A percentile compares a stretch with the other conserved stretches of the same genome.
phyloP scores from a whole-genome alignment of 257 asterid genomes.

The Handroanthus guayacan region DNA sequence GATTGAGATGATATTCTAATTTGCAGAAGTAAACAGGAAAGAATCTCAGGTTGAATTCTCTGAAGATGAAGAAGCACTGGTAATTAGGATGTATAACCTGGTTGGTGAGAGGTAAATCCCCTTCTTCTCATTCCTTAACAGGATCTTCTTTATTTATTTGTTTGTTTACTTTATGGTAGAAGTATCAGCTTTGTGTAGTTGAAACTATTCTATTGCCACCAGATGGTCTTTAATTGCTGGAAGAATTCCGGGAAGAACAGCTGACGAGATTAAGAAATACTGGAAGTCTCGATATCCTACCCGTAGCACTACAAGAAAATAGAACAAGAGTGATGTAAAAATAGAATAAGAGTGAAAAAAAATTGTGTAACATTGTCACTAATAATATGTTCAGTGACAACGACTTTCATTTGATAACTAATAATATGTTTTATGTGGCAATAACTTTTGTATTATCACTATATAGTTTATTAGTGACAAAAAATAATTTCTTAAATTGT shows the following conservation, averaged over 20 bases:
- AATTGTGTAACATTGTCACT: too few species aligned
- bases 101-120: constrained; percentile 39
- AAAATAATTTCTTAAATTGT: too few species aligned
- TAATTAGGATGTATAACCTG: constrained; percentile 44
- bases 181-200: background rate
- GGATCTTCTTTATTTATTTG: background rate
- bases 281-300: constrained; percentile 41
- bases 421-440: too few species aligned
- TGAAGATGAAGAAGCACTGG: constrained; percentile 36
- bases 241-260: constrained; percentile 57
- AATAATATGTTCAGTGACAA: too few species aligned
- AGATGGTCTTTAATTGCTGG: constrained; percentile 57
- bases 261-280: constrained; percentile 48
- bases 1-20: background rate
- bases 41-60: constrained; percentile 29
- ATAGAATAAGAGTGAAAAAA: too few species aligned
- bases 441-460: too few species aligned
- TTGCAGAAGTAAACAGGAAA: constrained; percentile 32
- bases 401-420: too few species aligned
- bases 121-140: background rate
- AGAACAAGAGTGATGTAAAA: background rate
- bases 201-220: background rate
- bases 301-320: background rate
- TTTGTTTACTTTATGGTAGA: background rate
- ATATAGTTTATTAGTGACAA: too few species aligned